A percentile compares a stretch with the other conserved stretches of the same genome.
Evolutionary conservation across 2,329 filamentous ascomycete genomes (phyloP).

Genomic region (Colletotrichum sp.): DNA sequence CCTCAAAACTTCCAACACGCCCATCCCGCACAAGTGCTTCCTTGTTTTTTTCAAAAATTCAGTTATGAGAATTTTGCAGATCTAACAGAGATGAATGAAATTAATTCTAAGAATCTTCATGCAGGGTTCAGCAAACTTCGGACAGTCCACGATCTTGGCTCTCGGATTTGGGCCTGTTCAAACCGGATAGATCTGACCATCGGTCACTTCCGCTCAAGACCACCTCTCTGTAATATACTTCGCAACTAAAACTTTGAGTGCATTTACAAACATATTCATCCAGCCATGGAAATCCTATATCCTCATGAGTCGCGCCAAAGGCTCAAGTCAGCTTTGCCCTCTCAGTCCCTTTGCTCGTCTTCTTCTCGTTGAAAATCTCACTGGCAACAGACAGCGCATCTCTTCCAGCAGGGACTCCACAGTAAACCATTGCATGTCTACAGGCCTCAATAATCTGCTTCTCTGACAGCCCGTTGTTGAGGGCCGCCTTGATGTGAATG

Average conservation of each 20-base stretch:
- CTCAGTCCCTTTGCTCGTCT: neutral
- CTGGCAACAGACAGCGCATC: neutral
- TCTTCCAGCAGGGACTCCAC: neutral
- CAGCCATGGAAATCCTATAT: neutral
- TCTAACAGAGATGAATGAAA: neutral
- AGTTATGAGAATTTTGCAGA: neutral
- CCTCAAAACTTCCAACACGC: neutral
- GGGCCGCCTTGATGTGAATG: slow-evolving; percentile 60
- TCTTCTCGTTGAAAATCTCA: neutral
- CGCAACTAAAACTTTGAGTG: neutral
- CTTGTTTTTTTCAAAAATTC: neutral
- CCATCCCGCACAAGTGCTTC: neutral
- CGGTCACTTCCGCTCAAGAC: neutral
- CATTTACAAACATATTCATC: neutral
- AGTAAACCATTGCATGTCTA: slow-evolving; percentile 38
- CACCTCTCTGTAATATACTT: neutral
- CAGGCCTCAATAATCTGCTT: slow-evolving; percentile 62
- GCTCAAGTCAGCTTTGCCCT: neutral
- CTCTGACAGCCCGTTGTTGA: slow-evolving; percentile 63
- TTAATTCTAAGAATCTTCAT: neutral
- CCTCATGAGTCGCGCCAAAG: neutral
- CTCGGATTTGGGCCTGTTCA: neutral
- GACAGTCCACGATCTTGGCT: neutral
- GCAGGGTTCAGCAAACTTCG: neutral
- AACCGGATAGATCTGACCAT: neutral